Evolutionary conservation across 106 monocot species (phyloP).

Genomic region (Apostasia shenzhenica): DNA sequence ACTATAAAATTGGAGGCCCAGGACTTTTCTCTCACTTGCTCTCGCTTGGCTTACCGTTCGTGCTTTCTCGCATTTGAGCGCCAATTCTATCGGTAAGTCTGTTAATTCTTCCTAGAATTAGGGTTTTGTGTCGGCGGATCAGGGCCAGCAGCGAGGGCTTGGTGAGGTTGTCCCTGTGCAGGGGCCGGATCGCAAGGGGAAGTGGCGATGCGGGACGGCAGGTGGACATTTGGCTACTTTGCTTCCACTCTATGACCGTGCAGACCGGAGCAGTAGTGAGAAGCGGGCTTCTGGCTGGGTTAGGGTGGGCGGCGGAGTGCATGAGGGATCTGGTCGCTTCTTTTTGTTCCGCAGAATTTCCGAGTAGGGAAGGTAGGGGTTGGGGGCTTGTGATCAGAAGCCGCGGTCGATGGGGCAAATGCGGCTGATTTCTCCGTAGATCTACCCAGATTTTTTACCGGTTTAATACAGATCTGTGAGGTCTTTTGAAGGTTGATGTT

Average conservation of each 20-base stretch:
- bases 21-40: too few species aligned
- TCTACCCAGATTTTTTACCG: neutral
- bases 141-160: too few species aligned
- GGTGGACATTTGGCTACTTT: too few species aligned
- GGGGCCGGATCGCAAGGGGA: too few species aligned
- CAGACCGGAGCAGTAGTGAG: neutral
- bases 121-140: too few species aligned
- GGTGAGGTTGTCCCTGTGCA: too few species aligned
- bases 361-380: neutral
- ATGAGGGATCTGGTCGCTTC: constrained; percentile 8
- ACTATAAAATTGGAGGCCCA: too few species aligned
- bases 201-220: too few species aligned
- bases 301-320: neutral
- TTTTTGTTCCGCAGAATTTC: neutral
- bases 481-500: neutral
- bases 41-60: too few species aligned
- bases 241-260: neutral
- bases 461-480: neutral
- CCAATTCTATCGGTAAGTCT: too few species aligned
- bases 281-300: neutral
- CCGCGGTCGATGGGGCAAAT: constrained; percentile 21
- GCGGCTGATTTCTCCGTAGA: constrained; percentile 13
- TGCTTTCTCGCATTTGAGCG: too few species aligned
- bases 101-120: too few species aligned
- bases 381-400: constrained; percentile 15